phyloP scores from a whole-genome alignment of 106 monocot genomes.

The Dioscorea alata region DNA sequence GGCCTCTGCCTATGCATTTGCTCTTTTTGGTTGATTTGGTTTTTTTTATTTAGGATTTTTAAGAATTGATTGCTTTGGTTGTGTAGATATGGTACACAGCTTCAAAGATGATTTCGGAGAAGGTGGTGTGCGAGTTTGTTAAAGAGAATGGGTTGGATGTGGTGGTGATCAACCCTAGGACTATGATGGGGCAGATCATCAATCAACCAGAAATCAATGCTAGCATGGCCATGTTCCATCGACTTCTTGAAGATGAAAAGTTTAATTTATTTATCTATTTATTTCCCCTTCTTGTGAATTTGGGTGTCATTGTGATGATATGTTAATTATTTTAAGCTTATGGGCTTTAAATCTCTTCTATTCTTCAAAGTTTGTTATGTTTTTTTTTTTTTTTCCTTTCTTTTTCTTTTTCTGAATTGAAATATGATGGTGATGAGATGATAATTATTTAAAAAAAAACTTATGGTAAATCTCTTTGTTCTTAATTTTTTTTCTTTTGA shows the following conservation, averaged over 20 bases:
- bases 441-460: too few relatives aligned
- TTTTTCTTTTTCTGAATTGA: too few relatives aligned
- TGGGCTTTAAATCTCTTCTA: too few relatives aligned
- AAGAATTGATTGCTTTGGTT: background rate
- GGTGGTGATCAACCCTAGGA: slow-evolving; percentile 87
- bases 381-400: too few relatives aligned
- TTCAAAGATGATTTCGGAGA: slow-evolving; percentile 89
- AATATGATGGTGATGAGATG: too few relatives aligned
- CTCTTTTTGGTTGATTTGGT: background rate
- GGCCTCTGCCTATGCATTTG: slow-evolving; percentile 71
- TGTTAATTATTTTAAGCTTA: too few relatives aligned
- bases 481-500: too few relatives aligned
- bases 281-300: background rate
- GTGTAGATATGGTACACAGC: slow-evolving; percentile 79
- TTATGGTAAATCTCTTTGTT: too few relatives aligned
- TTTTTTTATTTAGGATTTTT: background rate
- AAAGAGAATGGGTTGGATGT: slow-evolving; percentile 65
- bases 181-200: slow-evolving; percentile 77
- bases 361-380: too few relatives aligned
- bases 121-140: slow-evolving; percentile 78
- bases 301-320: background rate
- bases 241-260: slow-evolving; percentile 44
- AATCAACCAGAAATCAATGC: slow-evolving; percentile 63
- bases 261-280: too few relatives aligned
- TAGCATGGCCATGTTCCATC: slow-evolving; percentile 66